These are phyloP conservation scores for Bruguiera sexangula DNA, from an alignment of 345 rosid species.

Conservation along the genomic window DNA sequence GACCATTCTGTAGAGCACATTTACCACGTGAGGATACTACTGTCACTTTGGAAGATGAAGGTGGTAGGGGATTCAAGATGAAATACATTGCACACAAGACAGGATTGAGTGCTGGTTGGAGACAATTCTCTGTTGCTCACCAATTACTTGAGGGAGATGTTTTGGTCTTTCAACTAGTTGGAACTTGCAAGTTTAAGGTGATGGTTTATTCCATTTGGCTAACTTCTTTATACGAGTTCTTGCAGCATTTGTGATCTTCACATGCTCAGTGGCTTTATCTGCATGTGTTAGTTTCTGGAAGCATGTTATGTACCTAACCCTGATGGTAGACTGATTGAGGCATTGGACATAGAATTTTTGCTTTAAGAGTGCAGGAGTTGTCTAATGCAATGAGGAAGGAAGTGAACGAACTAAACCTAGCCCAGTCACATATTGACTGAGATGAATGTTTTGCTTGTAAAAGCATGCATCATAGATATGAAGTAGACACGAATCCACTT, in stretches of 20 bases:
- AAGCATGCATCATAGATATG: no score
- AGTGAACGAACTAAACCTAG: no score
- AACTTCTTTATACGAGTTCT: not conserved
- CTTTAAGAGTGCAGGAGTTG: no score
- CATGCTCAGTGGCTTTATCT: no score
- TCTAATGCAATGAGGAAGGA: no score
- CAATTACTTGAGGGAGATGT: conserved; percentile 72
- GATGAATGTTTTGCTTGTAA: no score
- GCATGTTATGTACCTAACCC: no score
- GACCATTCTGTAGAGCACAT: conserved; percentile 54
- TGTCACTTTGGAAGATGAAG: conserved; percentile 59
- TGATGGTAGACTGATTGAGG: no score
- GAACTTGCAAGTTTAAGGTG: conserved; percentile 64
- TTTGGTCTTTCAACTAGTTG: conserved; percentile 69
- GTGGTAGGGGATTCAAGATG: conserved; percentile 42
- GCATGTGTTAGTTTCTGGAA: no score
- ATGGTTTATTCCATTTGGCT: conserved; percentile 3
- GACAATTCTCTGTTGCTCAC: conserved; percentile 62
- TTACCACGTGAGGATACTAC: conserved; percentile 47
- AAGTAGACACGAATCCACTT: no score
- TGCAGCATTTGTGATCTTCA: not conserved
- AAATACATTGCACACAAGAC: conserved; percentile 59
- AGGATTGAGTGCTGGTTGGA: conserved; percentile 91
- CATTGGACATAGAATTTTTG: no score
- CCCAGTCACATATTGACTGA: no score